Base-by-base conservation (phyloP, 352 stramenopile genomes). In the Globisporangium paddicum region DNA sequence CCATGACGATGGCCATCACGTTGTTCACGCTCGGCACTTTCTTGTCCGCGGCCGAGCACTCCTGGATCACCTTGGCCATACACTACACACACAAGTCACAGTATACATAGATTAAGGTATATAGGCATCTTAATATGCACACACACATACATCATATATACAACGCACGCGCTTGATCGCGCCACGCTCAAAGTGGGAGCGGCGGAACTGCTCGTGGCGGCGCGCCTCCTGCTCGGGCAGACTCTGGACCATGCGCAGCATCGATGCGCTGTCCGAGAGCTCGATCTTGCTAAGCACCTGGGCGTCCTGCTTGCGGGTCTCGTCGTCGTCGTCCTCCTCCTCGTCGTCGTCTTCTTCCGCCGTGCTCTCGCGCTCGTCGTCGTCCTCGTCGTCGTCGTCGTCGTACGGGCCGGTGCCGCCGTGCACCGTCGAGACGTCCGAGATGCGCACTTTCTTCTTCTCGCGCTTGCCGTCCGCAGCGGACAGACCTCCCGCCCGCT, bases 1-100 rank as follows among this genome's bases (percentile, higher is more conserved):
- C 82, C 82, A 95, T 93, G 63, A 92, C 81, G 48, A 95, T 95
- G 19, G 79, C 69, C 85, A 95, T 95, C 53, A 95, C 81, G 57
- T 93, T 86, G 51, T 80, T 91, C 38, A 93, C 82, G 26, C 62
- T 76, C 26, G 82, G 77, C 34, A 62, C 62, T 30, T 58, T 81
- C 58, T 73, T 82, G 60, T 93, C 82, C 18, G 69, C 60, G 4
- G 64, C 48, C 4, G 73, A 75, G 58, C 73, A 87, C 61, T 88
- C 78, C 38, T 87, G 79, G 50, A 93, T 89, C 34, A 82, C 78
- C 63, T 84, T 75, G 2, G 78, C 73, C 78, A 95, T 93, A 54
- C 81, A 89, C 81, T 90, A 26, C 37, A 35, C 25, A 49, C 28
- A 32, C 28, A 32, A 7, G 5, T 45, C n/a, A 60, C 21, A 2